Conservation (phyloP, 1,139 yeast genomes). For the Sugiyamaella grinbergsii region DNA sequence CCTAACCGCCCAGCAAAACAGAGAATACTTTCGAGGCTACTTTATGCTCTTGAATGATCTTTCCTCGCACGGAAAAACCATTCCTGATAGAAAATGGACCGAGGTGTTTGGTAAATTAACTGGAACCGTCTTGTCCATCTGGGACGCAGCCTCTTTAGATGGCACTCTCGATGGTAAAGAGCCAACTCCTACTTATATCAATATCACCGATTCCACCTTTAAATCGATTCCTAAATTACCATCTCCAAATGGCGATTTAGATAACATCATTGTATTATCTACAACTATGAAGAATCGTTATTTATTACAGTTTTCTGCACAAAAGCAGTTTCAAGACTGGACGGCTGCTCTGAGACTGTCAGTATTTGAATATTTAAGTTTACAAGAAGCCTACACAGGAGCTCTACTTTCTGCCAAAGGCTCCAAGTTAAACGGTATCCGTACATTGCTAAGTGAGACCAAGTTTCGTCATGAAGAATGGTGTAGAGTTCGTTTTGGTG, state of each 20-base stretch:
- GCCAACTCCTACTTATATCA: conserved; percentile 76
- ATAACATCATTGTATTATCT: conserved; percentile 80
- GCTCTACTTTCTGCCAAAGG: conserved; percentile 90
- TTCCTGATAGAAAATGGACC: conserved; percentile 77
- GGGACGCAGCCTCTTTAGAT: conserved; percentile 77
- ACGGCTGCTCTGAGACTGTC: conserved; percentile 78
- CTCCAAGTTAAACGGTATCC: conserved; percentile 78
- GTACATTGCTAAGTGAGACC: conserved; percentile 80
- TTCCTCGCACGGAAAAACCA: conserved; percentile 67
- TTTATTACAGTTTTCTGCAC: conserved; percentile 67
- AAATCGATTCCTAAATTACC: conserved; percentile 69
- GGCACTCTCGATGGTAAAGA: conserved; percentile 44
- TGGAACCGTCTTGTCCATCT: conserved; percentile 88
- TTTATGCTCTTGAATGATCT: conserved; percentile 47
- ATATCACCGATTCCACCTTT: conserved; percentile 88
- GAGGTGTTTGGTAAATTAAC: conserved; percentile 90
- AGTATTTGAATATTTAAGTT: conserved; percentile 71
- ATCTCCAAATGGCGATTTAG: conserved; percentile 62
- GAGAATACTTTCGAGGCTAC: conserved; percentile 53
- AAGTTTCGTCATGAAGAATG: conserved; percentile 89
- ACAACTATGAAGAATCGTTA: conserved; percentile 89
- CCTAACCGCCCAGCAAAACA: conserved; percentile 53
- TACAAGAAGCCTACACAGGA: conserved; percentile 96
- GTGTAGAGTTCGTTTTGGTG: conserved; percentile 91
- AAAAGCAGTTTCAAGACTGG: conserved; percentile 55